phyloP scores from a whole-genome alignment of 257 asterid species.

The Leptodermis oblonga region DNA sequence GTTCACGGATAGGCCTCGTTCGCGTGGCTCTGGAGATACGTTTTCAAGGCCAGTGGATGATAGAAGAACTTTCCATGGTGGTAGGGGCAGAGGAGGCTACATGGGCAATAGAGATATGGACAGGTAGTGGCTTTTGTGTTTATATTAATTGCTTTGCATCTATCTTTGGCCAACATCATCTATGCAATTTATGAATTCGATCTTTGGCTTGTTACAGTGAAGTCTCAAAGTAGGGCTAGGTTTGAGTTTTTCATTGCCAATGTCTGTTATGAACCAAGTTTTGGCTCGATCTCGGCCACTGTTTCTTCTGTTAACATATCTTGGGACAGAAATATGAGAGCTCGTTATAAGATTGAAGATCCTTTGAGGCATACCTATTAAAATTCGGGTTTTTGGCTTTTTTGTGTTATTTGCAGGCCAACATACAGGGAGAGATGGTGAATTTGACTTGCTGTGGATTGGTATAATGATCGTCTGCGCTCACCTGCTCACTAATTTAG shows the following conservation, averaged over 20 bases:
- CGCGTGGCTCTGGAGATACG: conserved; percentile 70
- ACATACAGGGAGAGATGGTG: conserved; percentile 70
- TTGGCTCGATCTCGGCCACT: background rate
- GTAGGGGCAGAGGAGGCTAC: conserved; percentile 87
- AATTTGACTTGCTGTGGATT: conserved; percentile 35
- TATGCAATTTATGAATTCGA: background rate
- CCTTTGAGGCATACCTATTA: background rate
- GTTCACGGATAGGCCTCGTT: conserved; percentile 75
- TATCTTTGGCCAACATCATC: background rate
- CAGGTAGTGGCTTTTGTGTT: conserved; percentile 43
- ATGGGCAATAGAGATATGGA: conserved; percentile 62
- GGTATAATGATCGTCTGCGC: conserved; percentile 27
- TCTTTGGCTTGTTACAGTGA: background rate
- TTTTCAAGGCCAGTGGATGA: conserved; percentile 58
- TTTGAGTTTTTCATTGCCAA: background rate
- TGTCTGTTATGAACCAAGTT: background rate
- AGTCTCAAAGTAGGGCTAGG: background rate
- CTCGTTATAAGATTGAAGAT: background rate
- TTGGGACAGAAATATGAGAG: background rate
- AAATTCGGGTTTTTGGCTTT: background rate
- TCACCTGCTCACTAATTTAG: conserved; percentile 38
- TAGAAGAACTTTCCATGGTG: conserved; percentile 66
- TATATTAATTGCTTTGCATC: background rate
- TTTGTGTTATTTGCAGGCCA: conserved; percentile 59
- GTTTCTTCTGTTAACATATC: background rate